Evolutionary conservation across 805 yeast genomes (phyloP), one percentile per base, ranked within the genome.

Genomic region (Wickerhamia fluorescens): DNA sequence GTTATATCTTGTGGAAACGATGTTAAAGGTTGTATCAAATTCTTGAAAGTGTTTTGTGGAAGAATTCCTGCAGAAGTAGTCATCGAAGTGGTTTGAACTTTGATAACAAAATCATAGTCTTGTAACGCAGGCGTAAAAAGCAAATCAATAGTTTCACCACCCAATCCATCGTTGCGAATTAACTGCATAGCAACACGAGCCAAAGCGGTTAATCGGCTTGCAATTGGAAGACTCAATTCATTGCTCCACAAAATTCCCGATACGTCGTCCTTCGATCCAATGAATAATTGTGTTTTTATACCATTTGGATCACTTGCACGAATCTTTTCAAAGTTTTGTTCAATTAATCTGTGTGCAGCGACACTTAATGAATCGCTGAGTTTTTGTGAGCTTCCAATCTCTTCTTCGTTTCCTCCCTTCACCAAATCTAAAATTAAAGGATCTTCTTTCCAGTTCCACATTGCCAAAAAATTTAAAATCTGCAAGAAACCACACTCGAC

Each of bases 361-460:
- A 78, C 60, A 2, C 80, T 71, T 40, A 85, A 55, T 37, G 63
- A 74, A 36, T 82, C 92, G 16, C 75, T 67, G 18, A 77, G 53
- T 15, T 27, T 22, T 7, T 27, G 24, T 2, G 11, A 20, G 29
- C 18, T 14, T 38, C 39, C 32, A 23, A 14, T 19, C 31, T 36
- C 40, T n/a, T 51, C 59, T 20, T 47, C 43, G 9, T 47, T 58
- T 12, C 49, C 50, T 27, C 51, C 53, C 36, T 72, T 76, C 9
- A 79, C 75, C 41, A 85, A 58, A 46, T 92, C 96, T 36, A 92
- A 57, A 30, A 88, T 72, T 36, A 92, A 58, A 1, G 95, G 81
- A 26, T 80, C 86, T 38, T 83, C 94, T 44, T 74, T 80, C 98
- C 98, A 92, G 53, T 92, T 87, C 98, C 98, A 92, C 24, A 57